phyloP scores from a whole-genome alignment of 805 yeast species.

The Brettanomyces bruxellensis region DNA sequence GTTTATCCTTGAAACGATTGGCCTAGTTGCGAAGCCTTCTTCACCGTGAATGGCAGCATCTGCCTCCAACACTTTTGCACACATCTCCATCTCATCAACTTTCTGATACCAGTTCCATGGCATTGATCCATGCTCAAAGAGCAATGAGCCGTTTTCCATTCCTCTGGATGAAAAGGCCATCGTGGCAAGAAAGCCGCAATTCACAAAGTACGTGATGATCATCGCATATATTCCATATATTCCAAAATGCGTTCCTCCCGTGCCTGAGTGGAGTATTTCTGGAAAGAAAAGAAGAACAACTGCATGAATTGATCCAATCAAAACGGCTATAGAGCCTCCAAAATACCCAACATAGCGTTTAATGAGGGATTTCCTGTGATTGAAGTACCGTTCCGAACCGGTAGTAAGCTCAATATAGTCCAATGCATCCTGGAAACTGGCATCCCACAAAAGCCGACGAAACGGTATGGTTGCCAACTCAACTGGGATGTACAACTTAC shows the following conservation, averaged over 20 bases:
- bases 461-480: constrained; percentile 53
- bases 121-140: constrained; percentile 59
- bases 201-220: constrained; percentile 39
- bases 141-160: constrained; percentile 40
- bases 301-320: constrained; percentile 37
- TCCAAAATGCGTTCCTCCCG: constrained; percentile 23
- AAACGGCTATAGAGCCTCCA: constrained; percentile 33
- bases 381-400: constrained; percentile 44
- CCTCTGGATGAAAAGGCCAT: constrained; percentile 38
- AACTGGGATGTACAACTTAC: constrained; percentile 22
- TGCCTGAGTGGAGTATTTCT: constrained; percentile 22
- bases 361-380: constrained; percentile 18
- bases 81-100: constrained; percentile 61
- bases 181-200: constrained; percentile 35
- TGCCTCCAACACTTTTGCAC: constrained; percentile 54
- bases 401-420: constrained; percentile 51
- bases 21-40: constrained; percentile 29
- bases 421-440: constrained; percentile 48
- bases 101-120: constrained; percentile 56
- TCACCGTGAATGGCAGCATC: constrained; percentile 46
- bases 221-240: constrained; percentile 34
- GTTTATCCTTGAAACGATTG: constrained; percentile 23
- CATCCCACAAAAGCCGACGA: constrained; percentile 47
- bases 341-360: constrained; percentile 30
- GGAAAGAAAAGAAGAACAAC: constrained; percentile 31